Conservation (phyloP, 805 yeast genomes). For the Suhomyces pyralidae region DNA sequence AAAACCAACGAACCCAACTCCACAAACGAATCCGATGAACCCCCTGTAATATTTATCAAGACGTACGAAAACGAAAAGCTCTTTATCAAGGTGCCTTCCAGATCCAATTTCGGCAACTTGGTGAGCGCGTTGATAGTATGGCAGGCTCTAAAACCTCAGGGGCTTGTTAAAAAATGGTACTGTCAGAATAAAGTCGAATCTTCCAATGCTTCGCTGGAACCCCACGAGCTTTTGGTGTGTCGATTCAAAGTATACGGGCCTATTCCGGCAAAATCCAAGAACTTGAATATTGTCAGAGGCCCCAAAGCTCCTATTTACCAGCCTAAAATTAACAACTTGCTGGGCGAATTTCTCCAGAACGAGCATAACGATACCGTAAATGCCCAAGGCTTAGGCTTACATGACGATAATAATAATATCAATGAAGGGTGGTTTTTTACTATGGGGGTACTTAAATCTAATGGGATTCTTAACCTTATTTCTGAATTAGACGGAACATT, state of each 20-base stretch:
- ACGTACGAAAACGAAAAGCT: constrained; percentile 38
- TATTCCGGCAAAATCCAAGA: constrained; percentile 40
- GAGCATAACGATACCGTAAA: not conserved
- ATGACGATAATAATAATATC: constrained; percentile 9
- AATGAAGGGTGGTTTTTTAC: constrained; percentile 69
- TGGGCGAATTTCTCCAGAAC: constrained; percentile 6
- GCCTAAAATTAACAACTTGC: constrained; percentile 9
- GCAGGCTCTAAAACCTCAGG: constrained; percentile 53
- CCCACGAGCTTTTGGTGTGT: constrained; percentile 52
- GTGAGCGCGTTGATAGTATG: constrained; percentile 50
- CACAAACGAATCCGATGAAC: constrained; percentile 16
- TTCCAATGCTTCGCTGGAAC: constrained; percentile 18
- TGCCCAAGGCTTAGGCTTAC: not conserved
- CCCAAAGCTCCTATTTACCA: constrained; percentile 36
- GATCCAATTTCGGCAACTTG: constrained; percentile 40
- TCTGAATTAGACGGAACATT: constrained; percentile 63
- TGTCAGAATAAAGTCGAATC: constrained; percentile 33
- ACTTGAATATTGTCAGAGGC: constrained; percentile 35
- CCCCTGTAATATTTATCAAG: constrained; percentile 41
- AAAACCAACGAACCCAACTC: not conserved
- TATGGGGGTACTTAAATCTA: constrained; percentile 64
- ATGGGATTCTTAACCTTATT: constrained; percentile 59
- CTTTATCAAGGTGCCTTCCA: constrained; percentile 35
- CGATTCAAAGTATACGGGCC: constrained; percentile 68
- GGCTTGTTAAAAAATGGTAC: constrained; percentile 55